Base-by-base conservation (phyloP, 345 rosid genomes). In the Sonneratia caseolaris region DNA sequence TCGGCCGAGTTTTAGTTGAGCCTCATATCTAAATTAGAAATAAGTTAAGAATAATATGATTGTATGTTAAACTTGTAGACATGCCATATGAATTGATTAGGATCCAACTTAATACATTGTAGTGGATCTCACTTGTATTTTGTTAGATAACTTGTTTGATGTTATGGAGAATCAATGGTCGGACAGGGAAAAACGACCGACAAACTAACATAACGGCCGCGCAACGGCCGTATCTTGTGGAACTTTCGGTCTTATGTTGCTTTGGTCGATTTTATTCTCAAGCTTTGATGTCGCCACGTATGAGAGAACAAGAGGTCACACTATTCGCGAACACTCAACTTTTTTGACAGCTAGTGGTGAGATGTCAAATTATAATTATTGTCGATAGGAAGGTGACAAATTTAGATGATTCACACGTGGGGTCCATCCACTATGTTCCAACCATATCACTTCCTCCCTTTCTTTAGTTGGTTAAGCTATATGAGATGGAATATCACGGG, bases 191-290 rank as follows among this genome's bases (percentile, higher is more conserved):
- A 47, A 47, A 10, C 51, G 15, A 13, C 51, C 13, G 66, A 32
- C 66, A 27, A 62, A 62, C 66, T 35, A 62, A 62, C 38, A 62
- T 62, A 62, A 62, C 66, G 27, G 38, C 66, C 38, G 24, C 38
- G 66, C 59, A 62, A 62, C 66, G 38, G 38, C 27, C 27, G 27
- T 18, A 27, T 22, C 38, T 27, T 13, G 38, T 32, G 38, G 66
- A 62, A 62, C 66, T 62, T 62, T 62, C 66, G 38, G 35, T 62
- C 76, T 32, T 68, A 74, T 47, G 72, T 77, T 70, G 32, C 32
- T 73, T 69, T 77, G 76, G 32, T 56, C 38, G 18, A 15, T 27
- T n/a, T 1, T 0, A 10, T 62, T 27, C 36, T 24, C 18, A 4
- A 24, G 66, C 18, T 24, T 35, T 14, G 38, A 27, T 35, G 18